Percentiles rank a stretch among this genome's conserved stretches.
Evolutionary conservation across 257 asterid species (phyloP).

Genomic region (Gardenia jasminoides): DNA sequence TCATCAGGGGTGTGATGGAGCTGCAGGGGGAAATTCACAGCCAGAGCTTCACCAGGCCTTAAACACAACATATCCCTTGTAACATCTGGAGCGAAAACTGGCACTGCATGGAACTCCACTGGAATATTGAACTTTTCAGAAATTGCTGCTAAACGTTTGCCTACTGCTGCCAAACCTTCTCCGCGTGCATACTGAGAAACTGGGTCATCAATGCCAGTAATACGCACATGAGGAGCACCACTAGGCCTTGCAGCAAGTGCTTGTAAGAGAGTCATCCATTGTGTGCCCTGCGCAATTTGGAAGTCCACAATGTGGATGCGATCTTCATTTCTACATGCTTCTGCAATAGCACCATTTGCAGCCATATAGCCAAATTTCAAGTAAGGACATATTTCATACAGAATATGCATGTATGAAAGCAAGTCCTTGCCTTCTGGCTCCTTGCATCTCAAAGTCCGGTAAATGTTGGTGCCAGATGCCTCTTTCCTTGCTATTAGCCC

Average conservation of each 20-base stretch:
- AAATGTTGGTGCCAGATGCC: slow-evolving; percentile 75
- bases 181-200: slow-evolving; percentile 81
- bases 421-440: slow-evolving; percentile 71
- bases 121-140: slow-evolving; percentile 70
- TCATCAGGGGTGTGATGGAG: slow-evolving; percentile 94
- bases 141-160: slow-evolving; percentile 48
- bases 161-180: slow-evolving; percentile 57
- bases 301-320: slow-evolving; percentile 82
- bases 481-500: slow-evolving; percentile 81
- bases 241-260: slow-evolving; percentile 90
- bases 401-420: slow-evolving; percentile 78
- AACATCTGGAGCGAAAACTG: slow-evolving; percentile 68
- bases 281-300: slow-evolving; percentile 93
- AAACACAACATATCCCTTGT: slow-evolving; percentile 64
- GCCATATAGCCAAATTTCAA: slow-evolving; percentile 94
- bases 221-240: slow-evolving; percentile 88
- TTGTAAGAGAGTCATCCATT: slow-evolving; percentile 87
- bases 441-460: slow-evolving; percentile 68
- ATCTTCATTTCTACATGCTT: slow-evolving; percentile 75
- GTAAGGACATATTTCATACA: slow-evolving; percentile 87
- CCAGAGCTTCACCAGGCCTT: slow-evolving; percentile 77
- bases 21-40: slow-evolving; percentile 80
- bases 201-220: slow-evolving; percentile 92
- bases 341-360: slow-evolving; percentile 94
- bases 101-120: slow-evolving; percentile 74